Percentiles rank a stretch among this genome's conserved stretches.
Evolutionary conservation across 352 stramenopile species (phyloP).

Genomic region (Globisporangium okanoganense): DNA sequence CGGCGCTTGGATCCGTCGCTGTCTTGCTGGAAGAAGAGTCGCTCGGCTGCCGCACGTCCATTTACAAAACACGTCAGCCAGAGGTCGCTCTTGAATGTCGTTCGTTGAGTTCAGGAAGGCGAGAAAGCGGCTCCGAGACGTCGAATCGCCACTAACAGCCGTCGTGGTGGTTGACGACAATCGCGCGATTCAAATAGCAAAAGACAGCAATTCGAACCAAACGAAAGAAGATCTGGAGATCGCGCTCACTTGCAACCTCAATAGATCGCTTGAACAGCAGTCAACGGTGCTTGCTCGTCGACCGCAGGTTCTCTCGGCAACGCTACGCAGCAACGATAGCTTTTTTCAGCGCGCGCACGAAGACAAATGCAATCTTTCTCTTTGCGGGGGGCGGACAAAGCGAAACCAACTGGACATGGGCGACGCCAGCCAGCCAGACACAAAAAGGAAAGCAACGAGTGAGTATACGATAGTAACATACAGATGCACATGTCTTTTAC

Average conservation of each 20-base stretch:
- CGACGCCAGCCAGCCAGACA: too few relatives aligned
- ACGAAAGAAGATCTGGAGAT: slow-evolving; percentile 5
- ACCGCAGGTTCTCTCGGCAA: too few relatives aligned
- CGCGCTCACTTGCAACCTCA: not conserved
- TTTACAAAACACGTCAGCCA: slow-evolving; percentile 7
- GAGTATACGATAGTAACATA: not conserved
- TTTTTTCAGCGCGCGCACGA: not conserved
- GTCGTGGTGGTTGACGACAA: too few relatives aligned
- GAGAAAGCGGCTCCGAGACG: not conserved
- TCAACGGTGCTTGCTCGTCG: not conserved
- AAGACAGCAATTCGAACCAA: too few relatives aligned
- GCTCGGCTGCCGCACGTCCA: slow-evolving; percentile 7
- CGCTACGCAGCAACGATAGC: not conserved
- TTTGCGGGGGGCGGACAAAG: not conserved
- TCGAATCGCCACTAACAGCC: not conserved
- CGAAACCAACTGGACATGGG: not conserved
- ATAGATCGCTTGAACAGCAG: not conserved
- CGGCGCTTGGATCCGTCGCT: slow-evolving; percentile 3
- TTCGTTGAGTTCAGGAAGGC: not conserved
- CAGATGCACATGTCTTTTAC: not conserved
- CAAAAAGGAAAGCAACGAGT: not conserved
- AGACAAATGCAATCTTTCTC: slow-evolving; percentile 8
- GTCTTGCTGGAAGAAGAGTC: not conserved
- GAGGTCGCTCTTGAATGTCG: not conserved
- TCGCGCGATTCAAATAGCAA: not conserved